Base-by-base conservation (phyloP, 1,139 yeast species). In the Geotrichum phurueaensis region DNA sequence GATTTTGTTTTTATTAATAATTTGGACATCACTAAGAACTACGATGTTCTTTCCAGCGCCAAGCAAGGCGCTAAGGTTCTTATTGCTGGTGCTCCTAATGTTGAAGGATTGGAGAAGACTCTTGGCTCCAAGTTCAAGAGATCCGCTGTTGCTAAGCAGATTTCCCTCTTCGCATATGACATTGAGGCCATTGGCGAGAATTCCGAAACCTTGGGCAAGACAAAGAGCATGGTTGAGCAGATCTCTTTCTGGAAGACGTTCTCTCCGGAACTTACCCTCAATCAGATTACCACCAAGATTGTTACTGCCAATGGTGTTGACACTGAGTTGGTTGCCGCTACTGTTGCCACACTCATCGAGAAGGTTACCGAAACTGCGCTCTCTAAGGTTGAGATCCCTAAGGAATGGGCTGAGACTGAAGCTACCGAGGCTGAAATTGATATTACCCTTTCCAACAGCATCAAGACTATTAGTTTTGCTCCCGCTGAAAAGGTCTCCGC, bases 301-400 rank as follows among this genome's bases (percentile, higher is more conserved):
- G 84, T 87, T 71, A 89, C 86, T 71, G 87, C 96, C 27, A 86
- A 86, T 65, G 95, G 96, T 60, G 83, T 87, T 62, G 90, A 86
- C 63, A 87, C 89, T 64, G 97, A 89, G 75, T 80, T 89, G 63
- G 82, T 89, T 67, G 95, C 92, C 31, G 87, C 92, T 20, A 95
- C 90, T 54, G 82, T 89, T 68, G 87, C 88, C 64, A 84, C 84
- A 66, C 83, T 89, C 59, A 71, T 74, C 29, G 75, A 71, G 61
- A 70, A 71, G 53, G 73, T 76, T 5, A 52, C 67, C 29, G 77
- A 73, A 54, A 58, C 64, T 47, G 76, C 73, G 2, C 63, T 76
- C 12, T 63, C 63, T 29, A 53, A 62, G 57, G 59, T 68, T 43
- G 81, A 86, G 65, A 53, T 66, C n/a, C 69, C 73, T 6, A 60